phyloP scores from a whole-genome alignment of 345 rosid species.

The Gossypium anomalum region DNA sequence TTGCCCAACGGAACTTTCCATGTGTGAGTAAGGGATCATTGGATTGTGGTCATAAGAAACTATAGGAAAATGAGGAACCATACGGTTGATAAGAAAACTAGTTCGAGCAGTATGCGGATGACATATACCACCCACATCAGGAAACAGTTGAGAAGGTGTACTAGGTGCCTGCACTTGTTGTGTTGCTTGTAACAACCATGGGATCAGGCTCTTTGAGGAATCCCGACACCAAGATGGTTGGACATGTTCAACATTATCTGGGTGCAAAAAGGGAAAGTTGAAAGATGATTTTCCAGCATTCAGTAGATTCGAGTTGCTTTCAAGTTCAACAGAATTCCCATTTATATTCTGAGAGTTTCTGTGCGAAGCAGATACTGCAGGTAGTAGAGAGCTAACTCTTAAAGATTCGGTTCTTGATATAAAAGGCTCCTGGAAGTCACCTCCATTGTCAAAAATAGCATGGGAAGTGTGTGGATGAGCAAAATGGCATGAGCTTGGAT shows the following conservation, averaged over 20 bases:
- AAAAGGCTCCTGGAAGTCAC: constrained; percentile 31
- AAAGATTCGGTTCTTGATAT: constrained; percentile 16
- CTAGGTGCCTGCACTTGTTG: constrained; percentile 20
- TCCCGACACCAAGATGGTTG: constrained; percentile 27
- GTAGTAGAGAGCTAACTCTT: constrained; percentile 28
- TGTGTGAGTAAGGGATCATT: constrained; percentile 11
- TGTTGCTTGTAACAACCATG: constrained; percentile 35
- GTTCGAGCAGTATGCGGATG: constrained; percentile 19
- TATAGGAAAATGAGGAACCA: constrained; percentile 7
- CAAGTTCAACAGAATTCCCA: constrained; percentile 24
- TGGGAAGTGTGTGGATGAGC: constrained; percentile 24
- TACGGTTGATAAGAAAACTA: constrained; percentile 17
- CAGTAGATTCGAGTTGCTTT: constrained; percentile 25
- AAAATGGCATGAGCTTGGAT: constrained; percentile 19
- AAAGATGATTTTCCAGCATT: constrained; percentile 28
- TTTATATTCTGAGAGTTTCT: constrained; percentile 16
- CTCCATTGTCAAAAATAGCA: constrained; percentile 18
- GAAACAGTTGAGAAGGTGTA: constrained; percentile 18
- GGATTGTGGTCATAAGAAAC: constrained; percentile 18
- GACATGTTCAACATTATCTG: constrained; percentile 25
- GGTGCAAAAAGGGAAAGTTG: constrained; percentile 38
- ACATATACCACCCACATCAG: constrained; percentile 15
- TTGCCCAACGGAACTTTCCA: constrained; percentile 29
- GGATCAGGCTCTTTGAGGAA: constrained; percentile 34
- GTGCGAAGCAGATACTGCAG: constrained; percentile 17